phyloP scores from a whole-genome alignment of 805 yeast genomes.

The Wickerhamiella musiphila region DNA sequence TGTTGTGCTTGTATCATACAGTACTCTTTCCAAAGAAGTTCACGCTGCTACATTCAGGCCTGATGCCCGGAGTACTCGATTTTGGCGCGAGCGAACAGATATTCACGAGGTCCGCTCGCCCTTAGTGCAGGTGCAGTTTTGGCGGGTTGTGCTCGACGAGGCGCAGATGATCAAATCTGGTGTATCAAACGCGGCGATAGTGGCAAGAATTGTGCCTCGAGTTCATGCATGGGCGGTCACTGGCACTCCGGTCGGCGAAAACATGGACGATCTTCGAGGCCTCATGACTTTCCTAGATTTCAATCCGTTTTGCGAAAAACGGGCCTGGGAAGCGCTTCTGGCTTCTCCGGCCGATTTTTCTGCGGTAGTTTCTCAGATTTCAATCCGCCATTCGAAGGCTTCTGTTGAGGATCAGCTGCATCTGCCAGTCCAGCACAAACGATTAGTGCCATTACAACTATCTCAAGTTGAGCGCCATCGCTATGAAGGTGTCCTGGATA shows the following conservation, averaged over 20 bases:
- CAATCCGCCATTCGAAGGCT: constrained; percentile 68
- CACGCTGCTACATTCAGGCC: constrained; percentile 66
- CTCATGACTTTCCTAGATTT: constrained; percentile 48
- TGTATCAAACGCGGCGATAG: constrained; percentile 58
- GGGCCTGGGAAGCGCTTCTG: constrained; percentile 27
- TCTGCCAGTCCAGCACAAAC: constrained; percentile 63
- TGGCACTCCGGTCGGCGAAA: constrained; percentile 74
- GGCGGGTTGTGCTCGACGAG: constrained; percentile 84
- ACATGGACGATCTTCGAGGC: constrained; percentile 51
- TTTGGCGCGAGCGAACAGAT: constrained; percentile 6
- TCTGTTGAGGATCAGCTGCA: constrained; percentile 63
- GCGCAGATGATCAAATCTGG: constrained; percentile 80
- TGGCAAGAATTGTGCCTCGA: constrained; percentile 64
- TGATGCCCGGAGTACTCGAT: constrained; percentile 24
- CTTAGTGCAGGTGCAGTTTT: constrained; percentile 61
- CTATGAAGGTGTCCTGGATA: constrained; percentile 39
- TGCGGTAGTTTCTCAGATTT: constrained; percentile 34
- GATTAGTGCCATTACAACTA: constrained; percentile 55
- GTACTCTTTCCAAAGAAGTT: constrained; percentile 52
- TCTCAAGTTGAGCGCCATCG: constrained; percentile 73
- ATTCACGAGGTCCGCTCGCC: constrained; percentile 35
- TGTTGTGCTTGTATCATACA: constrained; percentile 65
- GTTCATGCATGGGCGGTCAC: constrained; percentile 94
- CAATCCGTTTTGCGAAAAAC: constrained; percentile 41
- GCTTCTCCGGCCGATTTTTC: constrained; percentile 28